These are phyloP conservation scores for Puccinellia tenuiflora DNA, from an alignment of 176 grass and related monocot genomes.

Conservation along the genomic window DNA sequence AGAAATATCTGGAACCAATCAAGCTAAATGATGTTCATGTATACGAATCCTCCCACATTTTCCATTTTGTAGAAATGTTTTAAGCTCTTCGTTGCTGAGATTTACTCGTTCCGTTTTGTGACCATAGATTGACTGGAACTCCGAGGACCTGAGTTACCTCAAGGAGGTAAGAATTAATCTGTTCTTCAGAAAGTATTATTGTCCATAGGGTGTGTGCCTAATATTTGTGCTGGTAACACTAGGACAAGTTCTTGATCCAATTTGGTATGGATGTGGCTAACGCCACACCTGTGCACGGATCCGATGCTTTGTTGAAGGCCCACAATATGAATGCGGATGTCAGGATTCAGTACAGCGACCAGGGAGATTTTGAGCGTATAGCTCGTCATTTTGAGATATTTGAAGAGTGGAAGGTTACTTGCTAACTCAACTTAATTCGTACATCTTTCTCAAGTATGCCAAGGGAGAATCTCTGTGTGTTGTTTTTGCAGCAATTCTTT, in stretches of 20 bases:
- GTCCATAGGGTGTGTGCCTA: neutral
- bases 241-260: slow-evolving; percentile 64
- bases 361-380: slow-evolving; percentile 78
- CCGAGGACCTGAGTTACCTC: slow-evolving; percentile 74
- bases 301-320: slow-evolving; percentile 62
- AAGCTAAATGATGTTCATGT: slow-evolving; percentile 92
- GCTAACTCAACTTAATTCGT: neutral
- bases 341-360: slow-evolving; percentile 70
- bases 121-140: slow-evolving; percentile 88
- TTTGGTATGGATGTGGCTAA: slow-evolving; percentile 67
- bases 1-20: slow-evolving; percentile 80
- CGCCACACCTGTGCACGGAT: slow-evolving; percentile 62
- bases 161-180: slow-evolving; percentile 61
- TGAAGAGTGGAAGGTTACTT: slow-evolving; percentile 95
- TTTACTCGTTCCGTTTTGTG: slow-evolving; percentile 27
- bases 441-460: neutral
- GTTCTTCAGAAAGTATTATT: neutral
- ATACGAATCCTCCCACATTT: slow-evolving; percentile 9
- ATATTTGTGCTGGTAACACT: slow-evolving; percentile 20
- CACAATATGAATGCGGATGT: slow-evolving; percentile 63
- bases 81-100: neutral
- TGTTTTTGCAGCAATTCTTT: slow-evolving; percentile 1
- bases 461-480: neutral
- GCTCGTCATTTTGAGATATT: slow-evolving; percentile 96
- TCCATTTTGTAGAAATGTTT: neutral